Percentiles rank a stretch among this genome's conserved stretches.
These are phyloP conservation scores for Pythium aphanidermatum DNA, from an alignment of 352 stramenopile genomes.

Conservation along the genomic window DNA sequence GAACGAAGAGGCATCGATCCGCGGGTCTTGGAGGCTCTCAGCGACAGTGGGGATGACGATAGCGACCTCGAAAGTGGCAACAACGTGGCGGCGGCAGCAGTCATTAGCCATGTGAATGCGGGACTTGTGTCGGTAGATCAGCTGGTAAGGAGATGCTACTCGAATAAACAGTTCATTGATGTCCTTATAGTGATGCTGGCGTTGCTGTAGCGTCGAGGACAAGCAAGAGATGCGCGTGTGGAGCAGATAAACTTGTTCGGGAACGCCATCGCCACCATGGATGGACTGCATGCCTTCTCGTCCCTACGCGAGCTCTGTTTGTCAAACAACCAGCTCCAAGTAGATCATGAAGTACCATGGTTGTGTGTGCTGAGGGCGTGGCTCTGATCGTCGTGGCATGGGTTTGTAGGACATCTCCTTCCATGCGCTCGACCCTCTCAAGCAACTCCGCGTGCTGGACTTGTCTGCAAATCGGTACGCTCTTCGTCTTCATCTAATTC, in stretches of 20 bases:
- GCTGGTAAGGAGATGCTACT: too few relatives aligned
- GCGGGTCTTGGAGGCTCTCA: too few relatives aligned
- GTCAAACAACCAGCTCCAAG: conserved; percentile 76
- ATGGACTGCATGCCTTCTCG: conserved; percentile 59
- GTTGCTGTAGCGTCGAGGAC: conserved; percentile 22
- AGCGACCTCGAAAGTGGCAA: neutral
- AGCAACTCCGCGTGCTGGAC: conserved; percentile 63
- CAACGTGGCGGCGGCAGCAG: too few relatives aligned
- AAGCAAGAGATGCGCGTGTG: conserved; percentile 28
- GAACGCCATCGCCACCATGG: conserved; percentile 54
- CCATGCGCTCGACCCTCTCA: conserved; percentile 48
- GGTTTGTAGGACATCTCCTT: conserved; percentile 44
- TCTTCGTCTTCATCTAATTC: neutral
- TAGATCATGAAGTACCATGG: too few relatives aligned
- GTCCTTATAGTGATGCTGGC: too few relatives aligned
- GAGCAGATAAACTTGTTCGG: conserved; percentile 79
- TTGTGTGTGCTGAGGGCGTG: too few relatives aligned
- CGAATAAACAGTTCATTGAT: too few relatives aligned
- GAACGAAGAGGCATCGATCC: too few relatives aligned
- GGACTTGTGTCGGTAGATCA: conserved; percentile 8
- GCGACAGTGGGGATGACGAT: neutral
- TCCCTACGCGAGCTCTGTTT: conserved; percentile 68
- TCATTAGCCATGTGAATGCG: conserved; percentile 16
- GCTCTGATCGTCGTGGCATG: too few relatives aligned
- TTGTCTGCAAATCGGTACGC: conserved; percentile 68